Evolutionary conservation across 192 early-diverging fungal species (phyloP).

Genomic region (Bifiguratus adelaidae): DNA sequence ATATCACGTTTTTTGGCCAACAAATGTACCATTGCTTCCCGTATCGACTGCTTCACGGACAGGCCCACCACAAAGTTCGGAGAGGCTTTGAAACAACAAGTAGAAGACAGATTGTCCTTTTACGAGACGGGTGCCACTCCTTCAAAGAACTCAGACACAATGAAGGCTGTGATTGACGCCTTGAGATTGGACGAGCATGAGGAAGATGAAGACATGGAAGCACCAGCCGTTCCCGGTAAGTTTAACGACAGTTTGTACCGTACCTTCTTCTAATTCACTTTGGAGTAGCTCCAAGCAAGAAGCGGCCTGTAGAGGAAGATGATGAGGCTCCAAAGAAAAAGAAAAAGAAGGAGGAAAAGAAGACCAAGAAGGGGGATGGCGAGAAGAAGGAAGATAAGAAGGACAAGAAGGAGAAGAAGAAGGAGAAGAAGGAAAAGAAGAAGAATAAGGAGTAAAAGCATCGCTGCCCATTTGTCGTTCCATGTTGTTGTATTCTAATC

Average conservation of each 20-base stretch:
- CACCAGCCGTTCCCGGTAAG: background rate
- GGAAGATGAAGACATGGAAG: constrained; percentile 25
- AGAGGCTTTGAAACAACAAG: constrained; percentile 85
- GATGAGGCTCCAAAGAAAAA: constrained; percentile 25
- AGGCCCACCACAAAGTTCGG: constrained; percentile 84
- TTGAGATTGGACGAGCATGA: constrained; percentile 54
- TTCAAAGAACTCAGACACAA: constrained; percentile 87
- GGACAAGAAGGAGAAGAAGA: constrained; percentile 28
- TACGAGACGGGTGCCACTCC: constrained; percentile 86
- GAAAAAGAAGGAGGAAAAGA: constrained; percentile 37
- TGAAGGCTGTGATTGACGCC: constrained; percentile 71
- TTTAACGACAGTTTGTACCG: background rate
- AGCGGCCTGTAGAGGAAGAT: constrained; percentile 23
- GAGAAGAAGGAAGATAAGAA: constrained; percentile 18
- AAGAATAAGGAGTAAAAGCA: constrained; percentile 43
- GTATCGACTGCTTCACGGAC: constrained; percentile 95
- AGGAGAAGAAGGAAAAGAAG: constrained; percentile 50
- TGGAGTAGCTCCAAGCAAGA: constrained; percentile 18
- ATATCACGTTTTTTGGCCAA: constrained; percentile 98
- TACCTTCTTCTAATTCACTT: background rate
- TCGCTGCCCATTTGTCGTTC: too few relatives aligned
- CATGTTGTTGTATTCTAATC: too few relatives aligned
- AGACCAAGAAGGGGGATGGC: constrained; percentile 36
- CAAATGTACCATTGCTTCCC: constrained; percentile 93
- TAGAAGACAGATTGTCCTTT: constrained; percentile 92